These are phyloP conservation scores for Oryza glaberrima DNA, from an alignment of 176 grass and related monocot species.

Conservation along the genomic window DNA sequence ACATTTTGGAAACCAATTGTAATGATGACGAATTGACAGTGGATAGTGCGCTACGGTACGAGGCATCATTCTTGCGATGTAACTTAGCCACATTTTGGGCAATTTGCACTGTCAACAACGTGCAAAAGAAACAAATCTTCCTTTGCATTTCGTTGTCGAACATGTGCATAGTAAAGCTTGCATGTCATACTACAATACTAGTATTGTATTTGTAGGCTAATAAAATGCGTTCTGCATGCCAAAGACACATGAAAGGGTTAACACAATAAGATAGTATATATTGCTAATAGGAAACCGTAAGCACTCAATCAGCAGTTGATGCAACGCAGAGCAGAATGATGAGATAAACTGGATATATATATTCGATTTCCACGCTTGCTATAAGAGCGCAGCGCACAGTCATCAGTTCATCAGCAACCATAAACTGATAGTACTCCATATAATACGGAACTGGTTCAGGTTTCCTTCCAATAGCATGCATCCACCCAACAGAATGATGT, in stretches of 20 bases:
- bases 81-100: not conserved
- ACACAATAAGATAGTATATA: not conserved
- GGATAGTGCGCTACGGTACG: too few species aligned
- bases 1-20: not conserved
- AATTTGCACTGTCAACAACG: too few species aligned
- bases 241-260: not conserved
- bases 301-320: not conserved
- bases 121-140: too few species aligned
- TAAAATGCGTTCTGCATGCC: too few species aligned
- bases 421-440: not conserved
- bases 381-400: not conserved
- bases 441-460: not conserved
- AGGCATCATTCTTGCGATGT: not conserved
- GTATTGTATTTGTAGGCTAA: too few species aligned
- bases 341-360: not conserved
- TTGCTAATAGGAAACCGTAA: not conserved
- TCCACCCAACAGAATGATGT: not conserved
- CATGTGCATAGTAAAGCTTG: too few species aligned
- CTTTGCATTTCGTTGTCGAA: too few species aligned
- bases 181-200: too few species aligned
- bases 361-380: not conserved
- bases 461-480: slow-evolving; percentile 18
- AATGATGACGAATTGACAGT: too few species aligned
- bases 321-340: not conserved
- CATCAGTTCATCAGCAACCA: not conserved